Base-by-base conservation (phyloP, 148 eudicot species). In the Camellia sinensis region DNA sequence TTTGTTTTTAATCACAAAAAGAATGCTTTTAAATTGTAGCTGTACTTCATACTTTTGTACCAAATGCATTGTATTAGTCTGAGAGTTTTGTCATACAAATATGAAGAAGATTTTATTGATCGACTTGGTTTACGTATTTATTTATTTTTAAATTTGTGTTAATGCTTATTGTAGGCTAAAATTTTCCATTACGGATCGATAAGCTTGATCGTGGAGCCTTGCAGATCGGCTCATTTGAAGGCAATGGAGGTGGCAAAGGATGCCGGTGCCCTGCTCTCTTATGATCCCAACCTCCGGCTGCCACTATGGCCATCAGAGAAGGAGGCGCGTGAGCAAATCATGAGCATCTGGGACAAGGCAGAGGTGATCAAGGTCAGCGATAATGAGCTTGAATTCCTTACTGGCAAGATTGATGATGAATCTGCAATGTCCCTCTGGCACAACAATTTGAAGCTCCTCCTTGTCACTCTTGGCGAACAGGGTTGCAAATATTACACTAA, bases 311-410 rank as follows among this genome's bases (percentile, higher is more conserved):
- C 98, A 0, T 94, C 98, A 1, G 85, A 87, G 0, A 87, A 86
- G 63, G 93, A 89, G 80, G 98, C 98, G 0, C 85, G 87, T 4
- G 80, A 86, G 82, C 91, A 94, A 78, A 94, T 94, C 50, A 41
- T 92, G 93, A 94, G 98, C 92, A 94, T 94, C 4, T 94, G 98
- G 98, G 89, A 91, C 21, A 83, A 89, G 79, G 98, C 98, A 1
- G 97, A 94, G 69, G 83, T 94, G 63, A 94, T 94, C 82, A 94
- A 94, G 87, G 91, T 94, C 64, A 94, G 98, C 50, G 98, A 94
- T 56, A 77, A 63, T 0, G 98, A 94, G 87, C 88, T 94, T 0
- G 93, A 91, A 19, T 94, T 94, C 76, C 90, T 94, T 15, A 92
- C 98, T 0, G 97, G 94, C 77, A 89, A 87, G 76, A 85, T 93